phyloP scores from a whole-genome alignment of 2,329 filamentous ascomycete species.

The Colletotrichum somersetense region DNA sequence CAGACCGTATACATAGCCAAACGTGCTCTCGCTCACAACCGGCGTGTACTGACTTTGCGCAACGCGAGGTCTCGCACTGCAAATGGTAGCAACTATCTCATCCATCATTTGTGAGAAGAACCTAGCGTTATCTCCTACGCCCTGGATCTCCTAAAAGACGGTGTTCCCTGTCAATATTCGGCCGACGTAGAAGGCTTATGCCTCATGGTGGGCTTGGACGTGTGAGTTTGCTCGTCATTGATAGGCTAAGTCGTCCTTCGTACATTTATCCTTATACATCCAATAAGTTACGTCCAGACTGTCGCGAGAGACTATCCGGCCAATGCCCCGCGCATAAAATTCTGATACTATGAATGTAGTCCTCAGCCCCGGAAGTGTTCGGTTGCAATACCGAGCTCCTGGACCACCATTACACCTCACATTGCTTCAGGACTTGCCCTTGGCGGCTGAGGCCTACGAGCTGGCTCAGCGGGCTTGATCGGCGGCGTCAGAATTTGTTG shows the following conservation, averaged over 20 bases:
- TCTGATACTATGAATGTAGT: no score
- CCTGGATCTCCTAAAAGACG: background rate
- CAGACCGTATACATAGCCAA: background rate
- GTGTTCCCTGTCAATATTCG: no score
- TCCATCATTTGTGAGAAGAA: background rate
- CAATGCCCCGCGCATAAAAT: background rate
- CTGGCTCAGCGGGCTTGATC: constrained; percentile 62
- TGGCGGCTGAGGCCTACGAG: constrained; percentile 29
- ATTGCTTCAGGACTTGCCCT: constrained; percentile 10
- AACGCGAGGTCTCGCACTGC: background rate
- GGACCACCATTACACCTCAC: background rate
- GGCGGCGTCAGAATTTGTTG: constrained; percentile 72
- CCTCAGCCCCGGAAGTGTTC: background rate
- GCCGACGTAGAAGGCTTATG: background rate
- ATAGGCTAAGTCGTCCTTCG: constrained; percentile 17
- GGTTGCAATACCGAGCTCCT: background rate
- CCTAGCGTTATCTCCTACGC: background rate
- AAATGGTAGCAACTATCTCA: background rate
- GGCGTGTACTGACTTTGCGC: background rate
- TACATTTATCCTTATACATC: constrained; percentile 16
- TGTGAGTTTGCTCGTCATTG: constrained; percentile 22
- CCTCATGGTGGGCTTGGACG: background rate
- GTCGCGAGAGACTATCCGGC: background rate
- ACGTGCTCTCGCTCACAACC: no score
- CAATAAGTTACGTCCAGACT: background rate